Evolutionary conservation across 2,329 filamentous ascomycete genomes (phyloP).

Genomic region (Sarocladium brachiariae): DNA sequence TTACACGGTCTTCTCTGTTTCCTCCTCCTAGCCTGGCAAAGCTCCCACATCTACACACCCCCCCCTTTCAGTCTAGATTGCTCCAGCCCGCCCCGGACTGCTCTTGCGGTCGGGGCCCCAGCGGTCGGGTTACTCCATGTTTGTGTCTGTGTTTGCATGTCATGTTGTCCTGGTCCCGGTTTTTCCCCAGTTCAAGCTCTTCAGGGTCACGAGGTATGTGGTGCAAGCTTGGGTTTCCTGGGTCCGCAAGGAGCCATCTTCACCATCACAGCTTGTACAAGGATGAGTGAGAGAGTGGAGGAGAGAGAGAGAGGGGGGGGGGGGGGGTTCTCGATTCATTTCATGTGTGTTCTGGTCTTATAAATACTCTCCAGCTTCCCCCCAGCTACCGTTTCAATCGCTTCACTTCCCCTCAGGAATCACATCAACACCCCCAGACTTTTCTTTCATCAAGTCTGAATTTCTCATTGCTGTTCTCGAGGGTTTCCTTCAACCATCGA

Average conservation of each 20-base stretch:
- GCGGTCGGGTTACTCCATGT: not conserved
- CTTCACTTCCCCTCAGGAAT: not conserved
- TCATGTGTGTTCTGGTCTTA: not conserved
- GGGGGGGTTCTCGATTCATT: too few relatives aligned
- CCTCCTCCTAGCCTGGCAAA: not conserved
- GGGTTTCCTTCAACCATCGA: too few relatives aligned
- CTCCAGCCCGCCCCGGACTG: constrained; percentile 9
- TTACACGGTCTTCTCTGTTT: too few relatives aligned
- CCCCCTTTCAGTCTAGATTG: not conserved
- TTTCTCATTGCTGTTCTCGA: too few relatives aligned
- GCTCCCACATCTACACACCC: too few relatives aligned
- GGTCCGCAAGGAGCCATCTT: too few relatives aligned
- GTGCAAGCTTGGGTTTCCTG: too few relatives aligned
- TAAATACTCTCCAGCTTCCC: not conserved
- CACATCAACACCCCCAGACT: constrained; percentile 2
- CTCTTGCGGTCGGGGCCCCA: not conserved
- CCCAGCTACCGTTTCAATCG: not conserved
- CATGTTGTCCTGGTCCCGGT: not conserved
- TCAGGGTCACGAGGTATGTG: not conserved
- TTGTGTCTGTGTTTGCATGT: not conserved
- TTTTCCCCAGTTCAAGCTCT: not conserved
- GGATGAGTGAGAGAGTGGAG: too few relatives aligned
- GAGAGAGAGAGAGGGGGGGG: too few relatives aligned
- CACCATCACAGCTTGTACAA: too few relatives aligned
- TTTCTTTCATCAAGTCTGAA: too few relatives aligned